These are phyloP conservation scores for Cladosporium sphaerospermum DNA, from an alignment of 2,329 filamentous ascomycete species.

Conservation along the genomic window DNA sequence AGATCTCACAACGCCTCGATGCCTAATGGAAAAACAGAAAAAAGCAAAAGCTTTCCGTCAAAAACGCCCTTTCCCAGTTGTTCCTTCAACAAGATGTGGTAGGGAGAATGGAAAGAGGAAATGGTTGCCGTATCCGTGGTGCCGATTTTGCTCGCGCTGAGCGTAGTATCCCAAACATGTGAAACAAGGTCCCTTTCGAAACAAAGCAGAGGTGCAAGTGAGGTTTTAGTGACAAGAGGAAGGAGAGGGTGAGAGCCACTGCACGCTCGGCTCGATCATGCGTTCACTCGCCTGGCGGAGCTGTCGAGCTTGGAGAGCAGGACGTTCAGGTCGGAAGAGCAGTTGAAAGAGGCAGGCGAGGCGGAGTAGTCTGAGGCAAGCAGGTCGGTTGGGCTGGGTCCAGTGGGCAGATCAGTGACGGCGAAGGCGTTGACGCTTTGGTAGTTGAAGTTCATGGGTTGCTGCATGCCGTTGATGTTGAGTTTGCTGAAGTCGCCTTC, in stretches of 20 bases:
- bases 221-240: background rate
- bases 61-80: too few relatives aligned
- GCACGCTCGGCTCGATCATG: background rate
- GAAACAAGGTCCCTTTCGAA: background rate
- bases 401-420: conserved; percentile 23
- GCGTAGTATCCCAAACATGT: background rate
- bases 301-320: conserved; percentile 27
- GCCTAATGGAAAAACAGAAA: background rate
- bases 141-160: background rate
- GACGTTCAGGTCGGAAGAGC: conserved; percentile 18
- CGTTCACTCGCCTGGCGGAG: conserved; percentile 18
- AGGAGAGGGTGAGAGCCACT: background rate
- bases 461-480: conserved; percentile 48
- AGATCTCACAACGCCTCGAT: background rate
- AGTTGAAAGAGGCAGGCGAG: conserved; percentile 9
- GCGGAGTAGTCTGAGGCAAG: conserved; percentile 17
- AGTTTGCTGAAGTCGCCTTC: conserved; percentile 75
- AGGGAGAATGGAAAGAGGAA: background rate
- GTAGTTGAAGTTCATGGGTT: conserved; percentile 39
- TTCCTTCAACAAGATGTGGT: too few relatives aligned
- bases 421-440: conserved; percentile 29
- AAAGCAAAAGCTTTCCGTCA: background rate
- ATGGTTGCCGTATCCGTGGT: background rate
- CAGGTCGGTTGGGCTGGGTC: conserved; percentile 22
- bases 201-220: background rate